A percentile compares a stretch with the other conserved stretches of the same genome.
These are phyloP conservation scores for Aleurites moluccanus DNA, from an alignment of 441 rosid species.

Conservation along the genomic window DNA sequence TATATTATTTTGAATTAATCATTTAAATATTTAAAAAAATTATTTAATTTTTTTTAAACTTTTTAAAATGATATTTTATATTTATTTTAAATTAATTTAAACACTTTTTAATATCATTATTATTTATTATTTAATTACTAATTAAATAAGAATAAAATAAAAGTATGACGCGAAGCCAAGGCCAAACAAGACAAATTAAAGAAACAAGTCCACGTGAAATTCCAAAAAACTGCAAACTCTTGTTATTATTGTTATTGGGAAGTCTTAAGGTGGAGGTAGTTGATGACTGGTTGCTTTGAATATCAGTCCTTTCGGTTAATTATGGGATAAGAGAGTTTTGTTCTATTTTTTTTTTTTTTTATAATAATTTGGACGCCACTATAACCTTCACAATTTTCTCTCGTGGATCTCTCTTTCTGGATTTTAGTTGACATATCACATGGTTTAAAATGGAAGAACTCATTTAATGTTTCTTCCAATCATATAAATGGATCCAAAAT, in stretches of 20 bases:
- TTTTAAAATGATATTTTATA: too few relatives aligned
- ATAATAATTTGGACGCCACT: conserved; percentile 15
- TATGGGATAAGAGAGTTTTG: conserved; percentile 15
- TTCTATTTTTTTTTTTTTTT: not conserved
- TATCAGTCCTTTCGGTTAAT: conserved; percentile 9
- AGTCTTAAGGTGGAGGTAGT: conserved; percentile 20
- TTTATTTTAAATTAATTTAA: too few relatives aligned
- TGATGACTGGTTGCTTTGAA: not conserved
- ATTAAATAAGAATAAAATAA: too few relatives aligned
- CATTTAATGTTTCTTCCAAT: not conserved
- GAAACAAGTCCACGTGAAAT: conserved; percentile 27
- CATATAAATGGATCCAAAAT: not conserved
- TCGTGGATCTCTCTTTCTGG: conserved; percentile 9
- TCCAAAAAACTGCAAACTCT: conserved; percentile 22
- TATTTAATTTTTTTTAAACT: too few relatives aligned
- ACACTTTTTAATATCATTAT: too few relatives aligned
- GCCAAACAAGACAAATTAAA: conserved; percentile 8
- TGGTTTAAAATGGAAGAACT: not conserved
- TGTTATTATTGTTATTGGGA: not conserved
- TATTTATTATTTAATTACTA: too few relatives aligned
- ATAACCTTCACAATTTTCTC: conserved; percentile 7
- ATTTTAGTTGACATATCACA: conserved; percentile 18
- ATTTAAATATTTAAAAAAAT: too few relatives aligned
- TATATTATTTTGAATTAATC: too few relatives aligned
- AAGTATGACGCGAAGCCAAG: not conserved